A percentile compares a stretch with the other conserved stretches of the same genome.
These are phyloP conservation scores for Brasilioporus rufonigricans DNA, from an alignment of 768 basidiomycete genomes.

Conservation along the genomic window DNA sequence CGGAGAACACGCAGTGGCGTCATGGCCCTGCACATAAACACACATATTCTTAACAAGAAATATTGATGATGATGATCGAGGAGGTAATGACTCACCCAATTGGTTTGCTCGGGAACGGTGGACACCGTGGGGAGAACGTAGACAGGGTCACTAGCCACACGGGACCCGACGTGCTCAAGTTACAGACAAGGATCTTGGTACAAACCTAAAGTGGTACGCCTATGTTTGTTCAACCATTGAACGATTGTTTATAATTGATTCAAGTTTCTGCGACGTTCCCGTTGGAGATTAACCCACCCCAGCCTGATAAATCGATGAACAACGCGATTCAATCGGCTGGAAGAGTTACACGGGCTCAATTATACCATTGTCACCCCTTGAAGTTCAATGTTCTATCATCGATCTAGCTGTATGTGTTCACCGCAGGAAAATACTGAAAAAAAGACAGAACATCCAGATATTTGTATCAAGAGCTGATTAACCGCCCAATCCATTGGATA, in stretches of 20 bases:
- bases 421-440: not conserved
- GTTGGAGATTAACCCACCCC: constrained; percentile 5
- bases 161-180: not conserved
- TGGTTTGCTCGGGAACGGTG: constrained; percentile 12
- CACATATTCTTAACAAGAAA: constrained; percentile 5
- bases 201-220: not conserved
- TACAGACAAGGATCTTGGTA: not conserved
- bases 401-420: constrained; percentile 1
- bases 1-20: constrained; percentile 25
- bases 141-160: not conserved
- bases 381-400: not conserved
- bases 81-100: constrained; percentile 19
- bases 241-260: not conserved
- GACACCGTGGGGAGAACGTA: not conserved
- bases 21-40: constrained; percentile 12
- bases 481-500: constrained; percentile 50
- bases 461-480: constrained; percentile 68
- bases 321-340: not conserved
- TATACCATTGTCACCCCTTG: not conserved
- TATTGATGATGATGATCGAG: constrained; percentile 10
- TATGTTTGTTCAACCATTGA: not conserved
- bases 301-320: constrained; percentile 1
- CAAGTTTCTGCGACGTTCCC: too few relatives aligned
- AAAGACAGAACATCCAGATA: not conserved
- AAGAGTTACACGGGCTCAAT: not conserved